Evolutionary conservation across 768 basidiomycete genomes (phyloP).

Genomic region (Crassisporium funariophilum): DNA sequence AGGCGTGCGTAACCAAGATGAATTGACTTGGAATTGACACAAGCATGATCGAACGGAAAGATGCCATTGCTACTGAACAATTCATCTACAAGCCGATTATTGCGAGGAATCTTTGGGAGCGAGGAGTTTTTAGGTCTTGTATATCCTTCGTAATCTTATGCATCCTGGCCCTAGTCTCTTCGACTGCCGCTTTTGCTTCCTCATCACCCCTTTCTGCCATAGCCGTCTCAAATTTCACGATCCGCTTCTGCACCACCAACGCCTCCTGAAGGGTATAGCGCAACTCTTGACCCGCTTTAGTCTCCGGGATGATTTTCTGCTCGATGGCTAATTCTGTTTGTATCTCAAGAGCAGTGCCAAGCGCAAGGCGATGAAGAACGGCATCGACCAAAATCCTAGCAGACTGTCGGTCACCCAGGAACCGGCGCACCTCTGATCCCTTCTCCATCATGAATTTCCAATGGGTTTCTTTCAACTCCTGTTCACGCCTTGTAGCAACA

Average conservation of each 20-base stretch:
- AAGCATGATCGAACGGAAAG: too few relatives aligned
- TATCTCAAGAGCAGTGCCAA: conserved; percentile 9
- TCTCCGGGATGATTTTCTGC: conserved; percentile 2
- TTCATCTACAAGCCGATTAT: too few relatives aligned
- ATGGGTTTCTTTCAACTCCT: conserved; percentile 33
- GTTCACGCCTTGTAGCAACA: conserved; percentile 35
- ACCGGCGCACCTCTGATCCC: conserved; percentile 39
- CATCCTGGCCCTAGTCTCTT: background rate
- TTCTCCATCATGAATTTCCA: conserved; percentile 43
- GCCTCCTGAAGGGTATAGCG: conserved; percentile 4
- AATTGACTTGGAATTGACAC: too few relatives aligned
- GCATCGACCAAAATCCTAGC: conserved; percentile 33
- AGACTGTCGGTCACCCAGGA: conserved; percentile 29
- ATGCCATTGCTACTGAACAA: too few relatives aligned
- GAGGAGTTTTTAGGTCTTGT: too few relatives aligned
- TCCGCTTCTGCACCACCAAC: background rate
- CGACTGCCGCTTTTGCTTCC: background rate
- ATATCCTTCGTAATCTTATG: too few relatives aligned
- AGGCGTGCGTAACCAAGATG: too few relatives aligned
- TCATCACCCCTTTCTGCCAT: background rate
- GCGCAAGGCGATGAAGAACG: conserved; percentile 17
- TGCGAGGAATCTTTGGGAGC: too few relatives aligned
- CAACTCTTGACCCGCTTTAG: conserved; percentile 8
- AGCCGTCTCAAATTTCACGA: background rate
- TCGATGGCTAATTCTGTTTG: conserved; percentile 18